Base-by-base conservation (phyloP, 2,329 filamentous ascomycete species). In the Neonectria ditissima region DNA sequence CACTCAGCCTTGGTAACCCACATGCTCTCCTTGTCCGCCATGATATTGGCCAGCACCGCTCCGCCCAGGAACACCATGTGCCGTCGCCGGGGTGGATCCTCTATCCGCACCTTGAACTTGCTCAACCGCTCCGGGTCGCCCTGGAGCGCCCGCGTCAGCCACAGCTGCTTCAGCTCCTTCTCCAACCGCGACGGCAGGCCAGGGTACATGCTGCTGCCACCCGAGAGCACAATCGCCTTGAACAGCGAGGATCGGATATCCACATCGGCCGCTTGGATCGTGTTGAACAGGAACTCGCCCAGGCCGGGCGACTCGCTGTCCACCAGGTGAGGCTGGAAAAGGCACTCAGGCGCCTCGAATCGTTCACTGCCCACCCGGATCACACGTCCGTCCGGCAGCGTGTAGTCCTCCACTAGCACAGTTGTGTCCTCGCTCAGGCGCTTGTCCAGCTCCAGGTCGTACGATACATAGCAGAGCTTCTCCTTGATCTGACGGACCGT, bases 1-100 rank as follows among this genome's bases (percentile, higher is more conserved):
- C 96, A 99, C 81, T 99, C 96, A 75, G 92, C 87, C 86, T 97
- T 97, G 72, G 91, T 92, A 76, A 99, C 94, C 96, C 96, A 99
- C 96, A 98, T 98, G 79, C 91, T 92, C 80, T 97, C 93, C 83
- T 97, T 98, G 82, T 98, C 94, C 48, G 96, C 94, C 92, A 99
- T 98, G 80, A 99, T 97, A 79, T 98, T 98, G 73, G 96, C 96
- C 74, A 99, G 84, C 67, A 99, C 96, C 26, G 96, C 96, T 73
- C 96, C 96, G 62, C 96, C 96, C 59, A 99, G 82, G 86, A 99
- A 98, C n/a, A 99, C 96, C 94, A 99, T 98, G 84, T 99, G 96
- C 80, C 95, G 88, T 83, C 96, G 89, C 81, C 96, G 88, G 34
- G 96, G 96, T 55, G 96, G 96, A 79, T 99, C 96, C 80, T 99